Conservation (phyloP, 208 protist species). For the Endotrypanum monterogeii region DNA sequence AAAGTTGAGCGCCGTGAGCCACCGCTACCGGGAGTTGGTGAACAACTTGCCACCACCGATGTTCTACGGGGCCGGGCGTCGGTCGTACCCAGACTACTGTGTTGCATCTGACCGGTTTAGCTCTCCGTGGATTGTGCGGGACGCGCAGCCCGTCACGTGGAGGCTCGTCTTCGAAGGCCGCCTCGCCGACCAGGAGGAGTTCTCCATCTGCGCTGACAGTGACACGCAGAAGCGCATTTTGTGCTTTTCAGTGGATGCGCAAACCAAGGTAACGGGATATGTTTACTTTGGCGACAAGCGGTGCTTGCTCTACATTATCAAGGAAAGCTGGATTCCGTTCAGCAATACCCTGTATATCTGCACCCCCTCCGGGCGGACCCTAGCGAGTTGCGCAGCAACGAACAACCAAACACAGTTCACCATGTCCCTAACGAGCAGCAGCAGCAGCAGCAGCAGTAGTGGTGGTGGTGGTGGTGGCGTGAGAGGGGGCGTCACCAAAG, state of each 20-base stretch:
- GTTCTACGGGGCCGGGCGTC: slow-evolving; percentile 47
- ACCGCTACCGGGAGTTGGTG: slow-evolving; percentile 57
- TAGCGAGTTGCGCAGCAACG: slow-evolving; percentile 46
- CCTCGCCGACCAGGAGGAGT: slow-evolving; percentile 57
- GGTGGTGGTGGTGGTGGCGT: not conserved
- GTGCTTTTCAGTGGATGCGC: slow-evolving; percentile 48
- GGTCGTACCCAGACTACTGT: slow-evolving; percentile 80
- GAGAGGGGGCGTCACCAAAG: not conserved
- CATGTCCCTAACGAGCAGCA: slow-evolving; percentile 25
- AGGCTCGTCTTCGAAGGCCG: slow-evolving; percentile 57
- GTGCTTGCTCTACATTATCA: slow-evolving; percentile 55
- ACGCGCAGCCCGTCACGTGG: slow-evolving; percentile 56
- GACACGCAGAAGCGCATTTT: slow-evolving; percentile 44
- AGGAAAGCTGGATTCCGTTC: slow-evolving; percentile 75
- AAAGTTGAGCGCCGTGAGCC: slow-evolving; percentile 66
- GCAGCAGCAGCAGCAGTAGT: no score
- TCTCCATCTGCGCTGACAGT: slow-evolving; percentile 38
- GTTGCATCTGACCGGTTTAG: slow-evolving; percentile 42
- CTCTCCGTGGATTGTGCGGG: slow-evolving; percentile 72
- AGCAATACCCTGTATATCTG: slow-evolving; percentile 64
- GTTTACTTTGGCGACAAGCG: slow-evolving; percentile 71
- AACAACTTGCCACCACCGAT: slow-evolving; percentile 72
- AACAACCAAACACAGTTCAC: slow-evolving; percentile 39
- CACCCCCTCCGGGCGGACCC: slow-evolving; percentile 48
- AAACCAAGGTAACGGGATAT: slow-evolving; percentile 44